phyloP scores from a whole-genome alignment of 2,329 filamentous ascomycete species.

The Gnomoniopsis smithogilvyi region DNA sequence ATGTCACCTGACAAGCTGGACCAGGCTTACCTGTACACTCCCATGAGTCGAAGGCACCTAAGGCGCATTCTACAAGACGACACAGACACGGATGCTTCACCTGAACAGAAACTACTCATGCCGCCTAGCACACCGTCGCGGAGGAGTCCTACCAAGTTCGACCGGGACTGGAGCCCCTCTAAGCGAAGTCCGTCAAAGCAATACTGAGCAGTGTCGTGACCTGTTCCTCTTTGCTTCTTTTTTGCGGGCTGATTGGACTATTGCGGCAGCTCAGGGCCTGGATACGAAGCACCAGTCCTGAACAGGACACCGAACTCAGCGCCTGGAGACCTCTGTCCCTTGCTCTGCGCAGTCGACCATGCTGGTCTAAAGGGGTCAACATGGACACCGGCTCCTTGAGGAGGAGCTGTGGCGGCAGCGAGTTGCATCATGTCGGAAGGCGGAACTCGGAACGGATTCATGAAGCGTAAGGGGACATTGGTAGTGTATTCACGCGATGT shows the following conservation, averaged over 20 bases:
- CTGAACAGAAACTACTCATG: slow-evolving; percentile 39
- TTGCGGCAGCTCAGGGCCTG: too few species aligned
- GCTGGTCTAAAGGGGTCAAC: too few species aligned
- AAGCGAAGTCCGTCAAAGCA: slow-evolving; percentile 42
- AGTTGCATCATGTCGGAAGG: too few species aligned
- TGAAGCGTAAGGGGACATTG: too few species aligned
- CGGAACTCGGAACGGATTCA: too few species aligned
- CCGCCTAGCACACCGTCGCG: slow-evolving; percentile 45
- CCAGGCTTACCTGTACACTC: slow-evolving; percentile 48
- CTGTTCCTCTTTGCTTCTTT: too few species aligned
- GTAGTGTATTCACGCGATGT: too few species aligned
- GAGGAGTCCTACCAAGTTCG: slow-evolving; percentile 47
- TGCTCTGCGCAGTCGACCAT: not conserved
- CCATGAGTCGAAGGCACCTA: slow-evolving; percentile 41
- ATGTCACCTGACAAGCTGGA: slow-evolving; percentile 26
- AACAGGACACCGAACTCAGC: not conserved
- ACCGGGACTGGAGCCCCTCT: slow-evolving; percentile 45
- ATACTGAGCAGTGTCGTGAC: slow-evolving; percentile 24
- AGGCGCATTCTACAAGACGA: slow-evolving; percentile 39
- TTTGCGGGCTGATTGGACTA: not conserved
- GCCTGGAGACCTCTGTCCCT: too few species aligned
- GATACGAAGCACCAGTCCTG: not conserved
- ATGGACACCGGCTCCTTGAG: too few species aligned
- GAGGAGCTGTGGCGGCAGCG: too few species aligned
- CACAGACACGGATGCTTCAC: slow-evolving; percentile 51